A percentile compares a stretch with the other conserved stretches of the same genome.
phyloP scores from a whole-genome alignment of 2,329 filamentous ascomycete species.

The Xylaria sp. region DNA sequence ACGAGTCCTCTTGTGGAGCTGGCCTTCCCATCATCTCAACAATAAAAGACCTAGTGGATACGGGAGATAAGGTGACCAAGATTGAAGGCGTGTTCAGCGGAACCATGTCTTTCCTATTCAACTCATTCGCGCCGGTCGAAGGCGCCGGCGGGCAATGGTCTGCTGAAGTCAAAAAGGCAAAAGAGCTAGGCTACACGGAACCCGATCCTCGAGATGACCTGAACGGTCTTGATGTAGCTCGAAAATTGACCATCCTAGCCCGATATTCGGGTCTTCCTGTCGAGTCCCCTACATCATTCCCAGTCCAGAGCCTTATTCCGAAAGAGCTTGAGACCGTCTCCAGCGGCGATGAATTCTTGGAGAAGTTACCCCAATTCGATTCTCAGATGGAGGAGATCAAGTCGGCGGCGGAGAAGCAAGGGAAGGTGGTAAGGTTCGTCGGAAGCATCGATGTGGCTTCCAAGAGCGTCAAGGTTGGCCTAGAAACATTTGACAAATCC shows the following conservation, averaged over 20 bases:
- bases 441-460: constrained; percentile 89
- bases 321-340: constrained; percentile 80
- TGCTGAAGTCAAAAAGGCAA: constrained; percentile 89
- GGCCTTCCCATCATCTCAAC: constrained; percentile 94
- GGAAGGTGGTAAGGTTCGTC: constrained; percentile 93
- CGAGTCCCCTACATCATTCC: constrained; percentile 86
- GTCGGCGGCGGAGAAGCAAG: constrained; percentile 82
- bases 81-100: constrained; percentile 98
- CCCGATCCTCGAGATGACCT: constrained; percentile 87
- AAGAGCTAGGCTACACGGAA: constrained; percentile 91
- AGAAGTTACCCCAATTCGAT: constrained; percentile 83
- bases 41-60: constrained; percentile 91
- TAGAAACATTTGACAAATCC: constrained; percentile 87
- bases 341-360: constrained; percentile 87
- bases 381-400: constrained; percentile 90
- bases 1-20: constrained; percentile 94
- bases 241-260: constrained; percentile 94
- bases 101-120: constrained; percentile 98
- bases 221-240: constrained; percentile 89
- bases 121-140: constrained; percentile 87
- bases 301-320: constrained; percentile 93
- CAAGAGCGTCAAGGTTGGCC: constrained; percentile 86
- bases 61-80: constrained; percentile 88
- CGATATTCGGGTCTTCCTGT: constrained; percentile 84
- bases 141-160: constrained; percentile 85